Conservation (phyloP, 371 early-diverging fungal genomes). For the Mucor lusitanicus region DNA sequence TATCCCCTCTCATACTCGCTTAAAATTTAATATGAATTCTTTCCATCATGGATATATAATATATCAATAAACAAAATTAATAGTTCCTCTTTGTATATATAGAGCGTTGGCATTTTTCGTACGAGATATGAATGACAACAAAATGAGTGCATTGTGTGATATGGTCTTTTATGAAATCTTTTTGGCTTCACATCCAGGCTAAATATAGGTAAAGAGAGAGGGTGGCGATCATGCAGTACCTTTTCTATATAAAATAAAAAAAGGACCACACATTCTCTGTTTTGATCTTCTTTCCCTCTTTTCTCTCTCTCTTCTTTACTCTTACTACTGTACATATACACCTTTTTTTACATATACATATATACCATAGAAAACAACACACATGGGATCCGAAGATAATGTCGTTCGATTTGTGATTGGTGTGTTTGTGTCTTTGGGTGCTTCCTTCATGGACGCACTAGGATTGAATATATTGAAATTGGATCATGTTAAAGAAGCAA, state of each 20-base stretch:
- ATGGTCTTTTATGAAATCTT: not conserved
- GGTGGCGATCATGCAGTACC: not conserved
- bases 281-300: not conserved
- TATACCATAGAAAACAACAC: conserved; percentile 3
- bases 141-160: not conserved
- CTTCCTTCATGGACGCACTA: conserved; percentile 71
- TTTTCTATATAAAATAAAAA: not conserved
- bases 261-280: not conserved
- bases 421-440: conserved; percentile 62
- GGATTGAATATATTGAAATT: conserved; percentile 68
- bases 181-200: not conserved
- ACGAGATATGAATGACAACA: not conserved
- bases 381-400: conserved; percentile 42
- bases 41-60: not conserved
- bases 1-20: not conserved
- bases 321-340: not conserved
- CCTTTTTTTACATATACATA: too few species aligned
- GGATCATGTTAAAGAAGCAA: conserved; percentile 67
- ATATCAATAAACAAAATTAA: not conserved
- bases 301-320: conserved; percentile 3
- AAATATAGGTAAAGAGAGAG: not conserved
- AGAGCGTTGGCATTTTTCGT: not conserved
- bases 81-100: not conserved
- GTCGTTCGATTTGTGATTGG: conserved; percentile 63
- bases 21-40: not conserved